Percentiles rank a stretch among this genome's conserved stretches.
These are phyloP conservation scores for Diaporthe batatas DNA, from an alignment of 2,329 filamentous ascomycete genomes.

Conservation along the genomic window DNA sequence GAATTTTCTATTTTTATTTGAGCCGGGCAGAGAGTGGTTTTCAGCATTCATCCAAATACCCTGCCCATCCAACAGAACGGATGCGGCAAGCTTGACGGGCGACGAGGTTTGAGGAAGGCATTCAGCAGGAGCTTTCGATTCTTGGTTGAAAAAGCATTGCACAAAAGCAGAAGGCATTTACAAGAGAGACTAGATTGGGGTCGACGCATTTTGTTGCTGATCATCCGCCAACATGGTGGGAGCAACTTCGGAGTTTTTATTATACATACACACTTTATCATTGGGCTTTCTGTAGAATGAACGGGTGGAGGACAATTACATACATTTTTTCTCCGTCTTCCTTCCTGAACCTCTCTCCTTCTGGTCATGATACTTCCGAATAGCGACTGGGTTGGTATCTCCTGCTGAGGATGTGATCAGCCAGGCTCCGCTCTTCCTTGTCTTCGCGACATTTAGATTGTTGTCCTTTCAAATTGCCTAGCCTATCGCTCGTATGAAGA, in stretches of 20 bases:
- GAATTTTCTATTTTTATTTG: conserved; percentile 1
- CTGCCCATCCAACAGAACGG: conserved; percentile 25
- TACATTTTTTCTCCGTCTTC: neutral
- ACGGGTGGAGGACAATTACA: conserved; percentile 17
- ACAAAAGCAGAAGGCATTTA: conserved; percentile 22
- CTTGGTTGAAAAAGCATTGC: conserved; percentile 31
- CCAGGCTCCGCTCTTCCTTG: neutral
- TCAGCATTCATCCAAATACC: conserved; percentile 28
- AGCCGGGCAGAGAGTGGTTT: neutral
- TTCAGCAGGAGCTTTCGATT: conserved; percentile 31
- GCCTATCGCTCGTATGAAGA: neutral
- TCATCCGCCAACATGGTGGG: conserved; percentile 9
- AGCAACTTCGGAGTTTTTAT: conserved; percentile 32
- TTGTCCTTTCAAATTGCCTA: no score
- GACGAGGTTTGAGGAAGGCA: neutral
- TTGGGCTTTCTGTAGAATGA: conserved; percentile 18
- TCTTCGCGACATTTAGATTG: no score
- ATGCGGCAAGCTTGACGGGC: conserved; percentile 17
- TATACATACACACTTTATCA: conserved; percentile 32
- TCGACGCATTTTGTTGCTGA: conserved; percentile 27
- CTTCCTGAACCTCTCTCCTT: no score
- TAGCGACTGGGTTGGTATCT: neutral
- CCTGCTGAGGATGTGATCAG: neutral
- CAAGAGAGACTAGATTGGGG: conserved; percentile 21
- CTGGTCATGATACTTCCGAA: neutral